Percentiles rank a stretch among this genome's conserved stretches.
Conservation (phyloP, 495 filamentous ascomycete genomes). For the Beverwykella pulmonaria region DNA sequence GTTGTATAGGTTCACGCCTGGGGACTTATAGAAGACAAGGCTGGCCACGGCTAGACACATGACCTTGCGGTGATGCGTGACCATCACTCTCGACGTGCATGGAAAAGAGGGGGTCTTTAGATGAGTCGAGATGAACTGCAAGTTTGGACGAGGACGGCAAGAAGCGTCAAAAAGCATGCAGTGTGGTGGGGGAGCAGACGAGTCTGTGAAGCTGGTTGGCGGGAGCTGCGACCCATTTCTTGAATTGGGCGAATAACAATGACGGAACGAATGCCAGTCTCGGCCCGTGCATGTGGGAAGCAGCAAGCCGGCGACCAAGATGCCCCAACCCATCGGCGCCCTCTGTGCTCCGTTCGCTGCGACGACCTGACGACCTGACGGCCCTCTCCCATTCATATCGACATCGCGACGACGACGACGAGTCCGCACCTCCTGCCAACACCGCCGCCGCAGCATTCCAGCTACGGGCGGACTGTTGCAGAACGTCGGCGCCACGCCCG, state of each 20-base stretch:
- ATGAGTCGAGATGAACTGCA: too few relatives aligned
- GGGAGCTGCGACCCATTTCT: not conserved
- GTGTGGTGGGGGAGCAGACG: not conserved
- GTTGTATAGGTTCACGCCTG: too few relatives aligned
- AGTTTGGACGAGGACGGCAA: not conserved
- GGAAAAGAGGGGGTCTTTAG: constrained; percentile 11
- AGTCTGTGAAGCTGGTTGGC: not conserved
- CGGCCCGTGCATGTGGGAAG: constrained; percentile 2
- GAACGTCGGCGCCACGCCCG: not conserved
- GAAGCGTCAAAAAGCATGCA: not conserved
- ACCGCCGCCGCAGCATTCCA: not conserved
- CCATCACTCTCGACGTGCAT: constrained; percentile 19
- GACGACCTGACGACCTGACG: too few relatives aligned
- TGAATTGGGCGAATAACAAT: not conserved
- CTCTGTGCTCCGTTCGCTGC: not conserved
- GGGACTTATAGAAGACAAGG: too few relatives aligned
- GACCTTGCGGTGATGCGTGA: constrained; percentile 17
- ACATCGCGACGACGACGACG: not conserved
- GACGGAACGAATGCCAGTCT: not conserved
- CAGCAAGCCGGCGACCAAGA: not conserved
- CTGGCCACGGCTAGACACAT: constrained; percentile 8
- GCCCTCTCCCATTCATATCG: not conserved
- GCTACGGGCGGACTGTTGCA: too few relatives aligned
- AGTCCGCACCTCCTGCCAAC: not conserved
- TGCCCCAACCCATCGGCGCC: not conserved